Percentiles rank a stretch among this genome's conserved stretches.
Conservation (phyloP, 108 stramenopile species). For the Seminavis robusta region DNA sequence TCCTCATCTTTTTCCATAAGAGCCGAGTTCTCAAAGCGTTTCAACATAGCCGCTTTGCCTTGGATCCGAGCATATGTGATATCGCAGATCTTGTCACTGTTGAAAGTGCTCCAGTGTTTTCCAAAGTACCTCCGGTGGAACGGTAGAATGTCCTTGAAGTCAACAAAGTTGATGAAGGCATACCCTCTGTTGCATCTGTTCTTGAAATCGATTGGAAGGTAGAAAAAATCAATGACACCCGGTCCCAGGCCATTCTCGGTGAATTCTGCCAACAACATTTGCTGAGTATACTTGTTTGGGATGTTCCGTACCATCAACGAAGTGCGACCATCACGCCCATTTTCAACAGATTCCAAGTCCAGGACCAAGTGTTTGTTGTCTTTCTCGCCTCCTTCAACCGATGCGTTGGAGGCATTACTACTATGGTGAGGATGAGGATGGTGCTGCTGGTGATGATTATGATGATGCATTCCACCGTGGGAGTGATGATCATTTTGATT, state of each 20-base stretch:
- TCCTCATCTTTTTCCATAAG: constrained; percentile 98
- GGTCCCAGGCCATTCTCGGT: constrained; percentile 84
- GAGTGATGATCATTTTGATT: constrained; percentile 1
- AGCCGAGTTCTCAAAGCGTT: constrained; percentile 97
- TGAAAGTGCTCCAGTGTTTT: constrained; percentile 94
- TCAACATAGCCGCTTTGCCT: constrained; percentile 95
- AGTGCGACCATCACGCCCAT: constrained; percentile 87
- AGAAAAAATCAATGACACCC: constrained; percentile 97
- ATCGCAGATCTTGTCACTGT: constrained; percentile 98
- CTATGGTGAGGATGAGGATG: not conserved
- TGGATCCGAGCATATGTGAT: constrained; percentile 99
- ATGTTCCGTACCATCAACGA: constrained; percentile 99
- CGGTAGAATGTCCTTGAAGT: constrained; percentile 81
- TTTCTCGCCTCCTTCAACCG: constrained; percentile 11
- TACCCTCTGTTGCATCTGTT: constrained; percentile 99
- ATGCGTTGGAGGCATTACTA: not conserved
- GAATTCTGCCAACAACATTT: constrained; percentile 95
- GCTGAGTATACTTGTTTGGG: constrained; percentile 99
- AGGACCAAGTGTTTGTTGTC: constrained; percentile 43
- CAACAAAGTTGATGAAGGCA: constrained; percentile 97
- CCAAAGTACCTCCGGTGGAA: constrained; percentile 91
- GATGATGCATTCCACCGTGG: not conserved
- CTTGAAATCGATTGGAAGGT: constrained; percentile 99
- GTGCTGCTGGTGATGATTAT: not conserved
- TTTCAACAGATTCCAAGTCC: constrained; percentile 66